These are phyloP conservation scores for Echria macrotheca DNA, from an alignment of 495 filamentous ascomycete species.

Conservation along the genomic window DNA sequence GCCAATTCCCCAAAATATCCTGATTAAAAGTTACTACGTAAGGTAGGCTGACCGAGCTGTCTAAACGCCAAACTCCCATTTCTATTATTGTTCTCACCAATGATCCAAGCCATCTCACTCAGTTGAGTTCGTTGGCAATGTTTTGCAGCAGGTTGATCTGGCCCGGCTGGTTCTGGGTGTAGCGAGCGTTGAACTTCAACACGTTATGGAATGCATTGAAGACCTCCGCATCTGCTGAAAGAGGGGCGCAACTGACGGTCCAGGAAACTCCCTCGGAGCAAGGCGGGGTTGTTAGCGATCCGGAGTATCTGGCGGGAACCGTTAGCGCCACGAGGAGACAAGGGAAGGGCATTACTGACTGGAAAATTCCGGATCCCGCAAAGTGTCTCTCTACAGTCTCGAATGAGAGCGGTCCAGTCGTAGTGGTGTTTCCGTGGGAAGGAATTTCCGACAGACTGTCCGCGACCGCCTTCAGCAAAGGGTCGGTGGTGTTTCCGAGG, in stretches of 20 bases:
- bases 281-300: slow-evolving; percentile 61
- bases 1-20: no score
- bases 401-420: not conserved
- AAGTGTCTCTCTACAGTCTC: slow-evolving; percentile 6
- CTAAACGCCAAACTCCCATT: no score
- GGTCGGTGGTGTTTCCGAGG: not conserved
- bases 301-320: slow-evolving; percentile 22
- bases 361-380: not conserved
- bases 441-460: not conserved
- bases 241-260: slow-evolving; percentile 2
- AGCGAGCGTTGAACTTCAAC: slow-evolving; percentile 10
- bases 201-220: slow-evolving; percentile 2
- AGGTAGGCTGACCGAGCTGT: no score
- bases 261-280: slow-evolving; percentile 11
- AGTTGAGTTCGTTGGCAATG: not conserved
- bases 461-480: not conserved
- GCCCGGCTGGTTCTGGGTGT: slow-evolving; percentile 2
- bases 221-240: not conserved
- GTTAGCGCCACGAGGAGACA: not conserved
- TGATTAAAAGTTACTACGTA: no score
- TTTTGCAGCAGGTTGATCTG: not conserved
- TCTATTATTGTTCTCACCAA: not conserved
- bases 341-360: not conserved
- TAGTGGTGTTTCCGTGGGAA: not conserved
- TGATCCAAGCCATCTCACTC: not conserved